These are phyloP conservation scores for Calocera viscosa DNA, from an alignment of 768 basidiomycete genomes.

Conservation along the genomic window DNA sequence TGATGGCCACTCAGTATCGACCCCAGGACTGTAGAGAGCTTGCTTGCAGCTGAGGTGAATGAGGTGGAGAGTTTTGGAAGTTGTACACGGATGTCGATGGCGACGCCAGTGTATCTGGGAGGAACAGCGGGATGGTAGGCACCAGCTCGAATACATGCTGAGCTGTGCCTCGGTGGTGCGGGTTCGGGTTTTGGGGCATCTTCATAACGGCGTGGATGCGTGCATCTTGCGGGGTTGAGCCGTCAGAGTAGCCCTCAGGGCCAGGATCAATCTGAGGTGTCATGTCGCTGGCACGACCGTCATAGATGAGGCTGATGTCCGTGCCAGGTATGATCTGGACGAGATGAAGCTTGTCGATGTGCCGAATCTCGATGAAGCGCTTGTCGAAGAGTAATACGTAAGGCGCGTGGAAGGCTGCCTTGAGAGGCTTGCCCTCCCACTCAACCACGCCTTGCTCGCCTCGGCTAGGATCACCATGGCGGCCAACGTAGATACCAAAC, in stretches of 20 bases:
- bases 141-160: conserved; percentile 32
- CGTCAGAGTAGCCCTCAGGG: conserved; percentile 36
- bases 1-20: neutral
- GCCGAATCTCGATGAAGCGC: conserved; percentile 82
- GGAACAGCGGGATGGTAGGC: conserved; percentile 59
- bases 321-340: conserved; percentile 71
- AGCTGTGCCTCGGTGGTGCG: conserved; percentile 19
- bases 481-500: conserved; percentile 85
- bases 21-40: neutral
- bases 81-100: conserved; percentile 38
- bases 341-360: conserved; percentile 65
- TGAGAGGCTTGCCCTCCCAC: conserved; percentile 88
- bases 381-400: conserved; percentile 79
- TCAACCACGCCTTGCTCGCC: conserved; percentile 55
- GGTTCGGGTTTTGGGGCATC: conserved; percentile 29
- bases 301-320: conserved; percentile 80
- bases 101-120: conserved; percentile 44
- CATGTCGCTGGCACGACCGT: conserved; percentile 45
- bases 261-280: conserved; percentile 30
- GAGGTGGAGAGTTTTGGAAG: conserved; percentile 45
- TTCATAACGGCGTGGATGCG: conserved; percentile 83
- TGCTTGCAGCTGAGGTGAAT: conserved; percentile 33
- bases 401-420: conserved; percentile 78
- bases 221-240: conserved; percentile 55
- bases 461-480: conserved; percentile 78